Percentiles rank a stretch among this genome's conserved stretches.
Evolutionary conservation across 805 yeast genomes (phyloP).

Genomic region (Schwanniomyces yamadae): DNA sequence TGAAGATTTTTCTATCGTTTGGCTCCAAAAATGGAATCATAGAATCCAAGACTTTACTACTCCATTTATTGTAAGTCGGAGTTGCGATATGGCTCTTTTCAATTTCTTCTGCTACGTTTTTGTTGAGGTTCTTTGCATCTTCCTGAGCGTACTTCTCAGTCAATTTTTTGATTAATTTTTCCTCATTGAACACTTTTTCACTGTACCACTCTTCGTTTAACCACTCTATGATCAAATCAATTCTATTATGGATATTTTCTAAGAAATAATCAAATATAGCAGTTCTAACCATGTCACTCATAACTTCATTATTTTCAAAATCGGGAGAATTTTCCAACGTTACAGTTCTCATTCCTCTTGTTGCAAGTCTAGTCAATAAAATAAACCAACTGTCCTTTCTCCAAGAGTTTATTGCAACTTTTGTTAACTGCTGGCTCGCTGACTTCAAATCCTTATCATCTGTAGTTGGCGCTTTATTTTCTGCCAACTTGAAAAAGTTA

Average conservation of each 20-base stretch:
- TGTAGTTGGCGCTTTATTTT: conserved; percentile 15
- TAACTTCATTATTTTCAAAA: conserved; percentile 30
- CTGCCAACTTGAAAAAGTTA: conserved; percentile 54
- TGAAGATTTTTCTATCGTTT: conserved; percentile 74
- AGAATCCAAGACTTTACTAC: conserved; percentile 68
- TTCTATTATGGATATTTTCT: conserved; percentile 65
- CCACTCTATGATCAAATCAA: conserved; percentile 86
- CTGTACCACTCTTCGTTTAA: conserved; percentile 91
- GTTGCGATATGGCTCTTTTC: conserved; percentile 26
- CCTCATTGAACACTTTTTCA: conserved; percentile 46
- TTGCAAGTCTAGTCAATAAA: conserved; percentile 70
- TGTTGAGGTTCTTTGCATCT: conserved; percentile 15
- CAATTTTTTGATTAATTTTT: conserved; percentile 17
- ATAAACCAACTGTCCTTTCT: conserved; percentile 72
- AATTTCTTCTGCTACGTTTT: conserved; percentile 16
- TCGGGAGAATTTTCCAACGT: conserved; percentile 24
- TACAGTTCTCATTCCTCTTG: conserved; percentile 64
- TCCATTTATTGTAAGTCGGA: conserved; percentile 65
- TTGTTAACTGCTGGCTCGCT: conserved; percentile 52
- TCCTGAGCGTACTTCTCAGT: conserved; percentile 13
- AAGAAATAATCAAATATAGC: conserved; percentile 72
- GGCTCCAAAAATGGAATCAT: conserved; percentile 83
- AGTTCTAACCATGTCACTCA: conserved; percentile 63
- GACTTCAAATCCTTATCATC: conserved; percentile 17
- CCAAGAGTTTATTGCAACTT: conserved; percentile 52